Base-by-base conservation (phyloP, 768 basidiomycete genomes). In the Leccinum boreale region DNA sequence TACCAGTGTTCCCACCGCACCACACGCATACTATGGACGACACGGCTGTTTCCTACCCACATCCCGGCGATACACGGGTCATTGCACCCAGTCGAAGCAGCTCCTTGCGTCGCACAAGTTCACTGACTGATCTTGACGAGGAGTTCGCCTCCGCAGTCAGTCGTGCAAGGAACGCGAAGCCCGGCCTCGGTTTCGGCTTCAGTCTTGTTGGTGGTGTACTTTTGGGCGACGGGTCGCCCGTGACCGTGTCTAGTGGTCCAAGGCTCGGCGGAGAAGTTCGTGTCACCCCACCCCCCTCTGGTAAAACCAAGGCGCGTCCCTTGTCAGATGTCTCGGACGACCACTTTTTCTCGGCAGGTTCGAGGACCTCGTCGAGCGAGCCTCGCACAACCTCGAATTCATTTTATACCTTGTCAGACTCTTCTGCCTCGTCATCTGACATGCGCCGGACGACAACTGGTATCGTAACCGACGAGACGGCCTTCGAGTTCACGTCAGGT, bases 11-110 rank as follows among this genome's bases (percentile, higher is more conserved):
- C 12, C 76, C 82, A 1, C 83, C 82, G 3, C 81, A 85, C 59
- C 84, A 85, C 58, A 80, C 78, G 3, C 84, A 85, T 23, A 87
- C 90, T 3, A 81, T 85, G 5, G 91, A 93, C 63, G 91, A 93
- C 60, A 84, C 76, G 0, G 87, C 83, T 8, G 84, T 92, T 24
- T 81, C 81, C 8, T 88, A 87, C 60, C 73, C 89, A 6, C 90
- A 90, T 67, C 85, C 82, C 7, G 86, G 87, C 3, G 90, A 90
- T 63, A 79, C 81, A 17, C 82, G 90, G 8, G 85, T 84, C 14
- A 92, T 93, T 58, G 81, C 82, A 8, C 85, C 87, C 3, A 84
- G 85, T 55, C 78, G 84, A 35, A 83, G 82, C 64, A 81, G 80
- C 57, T 81, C 79, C 1, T 61, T 85, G 24, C 75, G 83, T 36